Percentiles rank a stretch among this genome's conserved stretches.
phyloP scores from a whole-genome alignment of 2,329 filamentous ascomycete genomes.

The Tolypocladium ovalisporum region DNA sequence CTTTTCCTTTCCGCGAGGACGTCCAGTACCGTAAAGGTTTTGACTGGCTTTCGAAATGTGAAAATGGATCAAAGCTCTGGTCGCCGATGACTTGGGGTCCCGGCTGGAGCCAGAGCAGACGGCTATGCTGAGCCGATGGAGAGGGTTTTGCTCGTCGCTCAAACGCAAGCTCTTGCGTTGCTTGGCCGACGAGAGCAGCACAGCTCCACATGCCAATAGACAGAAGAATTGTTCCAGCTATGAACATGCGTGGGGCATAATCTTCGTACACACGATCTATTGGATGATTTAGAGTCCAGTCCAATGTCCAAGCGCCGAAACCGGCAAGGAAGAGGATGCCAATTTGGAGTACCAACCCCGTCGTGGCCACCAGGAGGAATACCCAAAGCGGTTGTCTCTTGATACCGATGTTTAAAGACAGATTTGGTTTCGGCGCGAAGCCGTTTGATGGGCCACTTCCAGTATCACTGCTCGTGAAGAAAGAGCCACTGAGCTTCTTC shows the following conservation, averaged over 20 bases:
- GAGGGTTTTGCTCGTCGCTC: background rate
- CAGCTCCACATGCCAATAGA: constrained; percentile 10
- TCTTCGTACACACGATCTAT: background rate
- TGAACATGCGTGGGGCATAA: constrained; percentile 10
- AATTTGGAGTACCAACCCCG: constrained; percentile 6
- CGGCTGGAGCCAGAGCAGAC: constrained; percentile 11
- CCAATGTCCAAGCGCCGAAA: constrained; percentile 6
- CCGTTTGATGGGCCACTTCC: background rate
- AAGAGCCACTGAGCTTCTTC: background rate
- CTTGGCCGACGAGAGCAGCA: constrained; percentile 10
- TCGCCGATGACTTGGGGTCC: constrained; percentile 11
- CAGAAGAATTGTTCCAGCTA: constrained; percentile 8
- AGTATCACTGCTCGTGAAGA: background rate
- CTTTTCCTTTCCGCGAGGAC: constrained; percentile 2
- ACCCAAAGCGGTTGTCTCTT: constrained; percentile 3
- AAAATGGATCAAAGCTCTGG: constrained; percentile 13
- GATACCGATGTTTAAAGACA: constrained; percentile 7
- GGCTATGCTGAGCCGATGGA: background rate
- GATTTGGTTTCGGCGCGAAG: constrained; percentile 5
- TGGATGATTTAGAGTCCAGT: constrained; percentile 4
- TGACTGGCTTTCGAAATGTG: constrained; percentile 4
- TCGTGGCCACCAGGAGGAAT: constrained; percentile 3
- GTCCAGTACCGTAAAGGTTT: constrained; percentile 2
- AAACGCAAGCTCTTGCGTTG: constrained; percentile 7
- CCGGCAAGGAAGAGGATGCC: constrained; percentile 8